Evolutionary conservation across 345 rosid genomes (phyloP).

Genomic region (Fremontodendron californicum): DNA sequence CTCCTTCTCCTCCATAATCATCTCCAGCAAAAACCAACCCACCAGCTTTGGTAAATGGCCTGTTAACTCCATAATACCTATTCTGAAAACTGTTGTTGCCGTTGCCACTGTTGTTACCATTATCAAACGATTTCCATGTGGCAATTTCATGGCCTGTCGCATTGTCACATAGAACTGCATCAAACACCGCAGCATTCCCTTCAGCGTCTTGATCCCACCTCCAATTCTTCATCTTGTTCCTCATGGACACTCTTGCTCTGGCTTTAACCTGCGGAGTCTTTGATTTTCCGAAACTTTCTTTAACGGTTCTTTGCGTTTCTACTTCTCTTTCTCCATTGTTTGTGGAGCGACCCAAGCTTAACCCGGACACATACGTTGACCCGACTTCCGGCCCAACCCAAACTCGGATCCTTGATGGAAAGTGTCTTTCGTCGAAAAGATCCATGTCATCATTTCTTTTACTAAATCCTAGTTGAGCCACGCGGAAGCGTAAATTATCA

Average conservation of each 20-base stretch:
- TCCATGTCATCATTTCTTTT: slow-evolving; percentile 31
- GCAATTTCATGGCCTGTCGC: slow-evolving; percentile 46
- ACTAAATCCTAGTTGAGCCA: slow-evolving; percentile 52
- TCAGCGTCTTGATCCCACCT: slow-evolving; percentile 77
- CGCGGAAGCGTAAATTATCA: slow-evolving; percentile 75
- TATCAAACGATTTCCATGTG: slow-evolving; percentile 16
- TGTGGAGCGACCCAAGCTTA: slow-evolving; percentile 75
- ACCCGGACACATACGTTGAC: slow-evolving; percentile 58
- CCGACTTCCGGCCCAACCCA: slow-evolving; percentile 91
- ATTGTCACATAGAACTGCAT: slow-evolving; percentile 55
- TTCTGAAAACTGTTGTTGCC: not conserved
- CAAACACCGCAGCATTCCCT: slow-evolving; percentile 74
- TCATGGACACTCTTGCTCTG: slow-evolving; percentile 41
- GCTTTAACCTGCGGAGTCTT: slow-evolving; percentile 48
- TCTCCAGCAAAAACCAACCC: slow-evolving; percentile 74
- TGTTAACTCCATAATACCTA: slow-evolving; percentile 27
- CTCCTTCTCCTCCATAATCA: slow-evolving; percentile 68
- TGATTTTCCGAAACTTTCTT: slow-evolving; percentile 38
- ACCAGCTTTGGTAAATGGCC: slow-evolving; percentile 65
- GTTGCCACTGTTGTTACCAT: not conserved
- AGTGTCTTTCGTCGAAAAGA: slow-evolving; percentile 48
- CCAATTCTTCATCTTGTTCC: slow-evolving; percentile 62
- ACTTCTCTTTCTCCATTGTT: slow-evolving; percentile 47
- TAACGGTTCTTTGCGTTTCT: slow-evolving; percentile 36
- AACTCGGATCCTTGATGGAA: slow-evolving; percentile 54